Conservation (phyloP, 164 flowering plant species). For the Amborella trichopoda region DNA sequence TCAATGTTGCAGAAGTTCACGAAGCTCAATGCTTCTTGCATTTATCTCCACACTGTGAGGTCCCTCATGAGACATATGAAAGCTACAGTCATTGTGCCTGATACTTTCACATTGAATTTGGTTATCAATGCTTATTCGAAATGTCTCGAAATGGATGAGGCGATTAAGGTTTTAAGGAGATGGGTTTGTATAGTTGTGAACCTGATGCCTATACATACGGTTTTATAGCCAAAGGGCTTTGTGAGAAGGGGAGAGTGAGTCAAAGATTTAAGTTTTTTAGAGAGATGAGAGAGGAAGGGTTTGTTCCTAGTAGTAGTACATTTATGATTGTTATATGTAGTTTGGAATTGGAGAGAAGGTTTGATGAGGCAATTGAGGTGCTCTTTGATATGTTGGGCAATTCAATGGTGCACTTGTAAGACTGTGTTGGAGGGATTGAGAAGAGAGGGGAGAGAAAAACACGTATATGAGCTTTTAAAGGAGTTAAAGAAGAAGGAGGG, state of each 20-base stretch:
- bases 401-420: constrained; percentile 56
- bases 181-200: constrained; percentile 78
- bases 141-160: constrained; percentile 65
- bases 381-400: constrained; percentile 55
- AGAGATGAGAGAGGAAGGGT: constrained; percentile 61
- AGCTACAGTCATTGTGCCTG: constrained; percentile 57
- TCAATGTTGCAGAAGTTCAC: constrained; percentile 50
- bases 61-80: constrained; percentile 79
- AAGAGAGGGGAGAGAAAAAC: constrained; percentile 50
- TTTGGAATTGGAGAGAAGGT: constrained; percentile 52
- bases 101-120: constrained; percentile 57
- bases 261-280: constrained; percentile 46
- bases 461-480: constrained; percentile 58
- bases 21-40: constrained; percentile 41
- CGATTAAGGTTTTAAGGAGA: constrained; percentile 60
- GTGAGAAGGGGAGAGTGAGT: constrained; percentile 65
- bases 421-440: constrained; percentile 71
- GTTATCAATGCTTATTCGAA: constrained; percentile 72
- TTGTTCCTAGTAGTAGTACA: constrained; percentile 42
- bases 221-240: constrained; percentile 55
- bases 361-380: constrained; percentile 46
- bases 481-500: constrained; percentile 45
- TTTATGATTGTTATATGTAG: constrained; percentile 68
- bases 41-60: constrained; percentile 55
- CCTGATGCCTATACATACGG: constrained; percentile 55